Percentiles rank a stretch among this genome's conserved stretches.
Evolutionary conservation across 257 asterid species (phyloP).

Genomic region (Datura wrightii): DNA sequence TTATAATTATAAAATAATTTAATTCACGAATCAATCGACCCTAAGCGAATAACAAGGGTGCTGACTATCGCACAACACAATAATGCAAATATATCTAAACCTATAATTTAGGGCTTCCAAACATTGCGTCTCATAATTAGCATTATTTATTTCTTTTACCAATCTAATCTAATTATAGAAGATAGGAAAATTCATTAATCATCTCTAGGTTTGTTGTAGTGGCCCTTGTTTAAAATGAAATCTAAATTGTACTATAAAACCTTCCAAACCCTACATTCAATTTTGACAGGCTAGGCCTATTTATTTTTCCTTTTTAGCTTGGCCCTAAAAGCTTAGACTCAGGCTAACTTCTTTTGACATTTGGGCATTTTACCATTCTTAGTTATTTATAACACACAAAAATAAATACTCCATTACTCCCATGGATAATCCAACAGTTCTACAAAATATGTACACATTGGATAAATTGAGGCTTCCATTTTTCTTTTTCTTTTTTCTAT

Average conservation of each 20-base stretch:
- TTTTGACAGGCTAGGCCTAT: constrained; percentile 20
- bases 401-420: not conserved
- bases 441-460: not conserved
- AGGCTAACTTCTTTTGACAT: constrained; percentile 17
- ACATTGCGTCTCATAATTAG: constrained; percentile 18
- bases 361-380: not conserved
- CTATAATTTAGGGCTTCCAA: constrained; percentile 22
- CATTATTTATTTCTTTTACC: not conserved
- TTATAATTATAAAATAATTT: no score
- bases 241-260: not conserved
- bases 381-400: not conserved
- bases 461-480: not conserved
- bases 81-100: not conserved
- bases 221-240: not conserved
- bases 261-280: constrained; percentile 2
- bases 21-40: no score
- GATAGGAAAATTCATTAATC: constrained; percentile 7
- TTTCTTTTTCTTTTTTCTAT: not conserved
- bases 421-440: not conserved
- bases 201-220: constrained; percentile 24
- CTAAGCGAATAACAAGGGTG: no score
- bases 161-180: constrained; percentile 7
- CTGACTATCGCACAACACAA: not conserved
- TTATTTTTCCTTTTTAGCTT: not conserved
- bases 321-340: not conserved